Percentiles rank a stretch among this genome's conserved stretches.
Conservation (phyloP, 768 basidiomycete genomes). For the Xerocomus potaroensis region DNA sequence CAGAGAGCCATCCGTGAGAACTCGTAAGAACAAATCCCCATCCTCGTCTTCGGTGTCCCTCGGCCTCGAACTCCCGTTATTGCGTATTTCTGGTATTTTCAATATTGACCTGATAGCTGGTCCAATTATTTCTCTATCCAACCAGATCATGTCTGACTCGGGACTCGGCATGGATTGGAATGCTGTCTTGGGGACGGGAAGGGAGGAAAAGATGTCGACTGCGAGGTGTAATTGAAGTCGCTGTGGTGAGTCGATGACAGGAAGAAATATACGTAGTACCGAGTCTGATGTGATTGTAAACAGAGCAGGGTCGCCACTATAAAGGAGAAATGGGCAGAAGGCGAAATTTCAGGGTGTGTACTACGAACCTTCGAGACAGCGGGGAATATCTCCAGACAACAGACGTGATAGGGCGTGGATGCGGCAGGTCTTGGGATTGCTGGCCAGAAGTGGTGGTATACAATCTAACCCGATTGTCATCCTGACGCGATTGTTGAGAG, state of each 20-base stretch:
- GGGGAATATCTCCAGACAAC: slow-evolving; percentile 71
- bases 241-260: slow-evolving; percentile 82
- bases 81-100: slow-evolving; percentile 23
- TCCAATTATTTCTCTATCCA: slow-evolving; percentile 60
- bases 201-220: slow-evolving; percentile 66
- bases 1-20: slow-evolving; percentile 69
- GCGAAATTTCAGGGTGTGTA: not conserved
- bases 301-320: slow-evolving; percentile 70
- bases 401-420: slow-evolving; percentile 69
- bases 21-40: slow-evolving; percentile 77
- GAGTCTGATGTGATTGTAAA: slow-evolving; percentile 84
- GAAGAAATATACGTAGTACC: slow-evolving; percentile 78
- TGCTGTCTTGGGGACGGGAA: slow-evolving; percentile 41
- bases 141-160: slow-evolving; percentile 58
- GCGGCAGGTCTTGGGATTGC: slow-evolving; percentile 62
- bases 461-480: slow-evolving; percentile 54
- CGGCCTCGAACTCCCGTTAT: slow-evolving; percentile 36
- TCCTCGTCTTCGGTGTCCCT: slow-evolving; percentile 64
- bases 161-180: slow-evolving; percentile 25
- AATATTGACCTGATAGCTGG: slow-evolving; percentile 44
- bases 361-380: slow-evolving; percentile 57
- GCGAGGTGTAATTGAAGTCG: slow-evolving; percentile 81
- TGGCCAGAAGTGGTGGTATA: slow-evolving; percentile 72
- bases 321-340: slow-evolving; percentile 4
- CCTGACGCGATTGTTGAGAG: slow-evolving; percentile 34